Base-by-base conservation (phyloP, 2,329 filamentous ascomycete genomes). In the Knufia fluminis region DNA sequence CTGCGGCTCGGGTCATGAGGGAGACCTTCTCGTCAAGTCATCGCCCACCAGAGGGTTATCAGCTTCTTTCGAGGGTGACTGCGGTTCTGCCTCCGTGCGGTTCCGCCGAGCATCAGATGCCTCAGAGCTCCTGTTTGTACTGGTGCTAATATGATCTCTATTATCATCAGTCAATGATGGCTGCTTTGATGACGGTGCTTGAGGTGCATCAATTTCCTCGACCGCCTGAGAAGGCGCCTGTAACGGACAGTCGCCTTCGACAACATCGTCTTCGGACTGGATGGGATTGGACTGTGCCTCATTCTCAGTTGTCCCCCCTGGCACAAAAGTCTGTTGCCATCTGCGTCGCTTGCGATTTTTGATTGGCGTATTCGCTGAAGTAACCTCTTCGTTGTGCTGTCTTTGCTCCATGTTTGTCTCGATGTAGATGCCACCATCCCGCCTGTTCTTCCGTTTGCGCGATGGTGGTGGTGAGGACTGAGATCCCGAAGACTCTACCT, bases 281-380 rank as follows among this genome's bases (percentile, higher is more conserved):
- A 23, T 12, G 6, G 41, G 26, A 24, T 31, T 28, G 23, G 35
- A 10, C 9, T 17, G 12, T 3, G n/a, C 19, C 16, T 19, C 47
- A 17, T 31, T 41, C 31, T 20, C 14, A n/a, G 4, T 19, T 42
- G 28, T 6, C 12, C 33, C 9, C 17, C 6, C 19, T 20, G 38
- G 16, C 16, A 41, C 28, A 28, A 54, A 14, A 3, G 51, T 57
- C 55, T 54, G 57, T 49, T 54, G 48, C 57, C 57, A 59, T 49
- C 47, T 50, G 28, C 57, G 47, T 26, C 41, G 53, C 49, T 55
- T 59, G 38, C 52, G 36, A 35, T 51, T 55, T 14, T 42, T 48
- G 4, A 48, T 49, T 10, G 42, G 35, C 20, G 39, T 31, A 20
- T 33, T 31, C 24, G 52, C 54, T 19, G 31, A 36, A 17, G 22